Evolutionary conservation across 2,329 filamentous ascomycete genomes (phyloP), one percentile per base, ranked within the genome.

Genomic region (Ophiostoma perfectum): DNA sequence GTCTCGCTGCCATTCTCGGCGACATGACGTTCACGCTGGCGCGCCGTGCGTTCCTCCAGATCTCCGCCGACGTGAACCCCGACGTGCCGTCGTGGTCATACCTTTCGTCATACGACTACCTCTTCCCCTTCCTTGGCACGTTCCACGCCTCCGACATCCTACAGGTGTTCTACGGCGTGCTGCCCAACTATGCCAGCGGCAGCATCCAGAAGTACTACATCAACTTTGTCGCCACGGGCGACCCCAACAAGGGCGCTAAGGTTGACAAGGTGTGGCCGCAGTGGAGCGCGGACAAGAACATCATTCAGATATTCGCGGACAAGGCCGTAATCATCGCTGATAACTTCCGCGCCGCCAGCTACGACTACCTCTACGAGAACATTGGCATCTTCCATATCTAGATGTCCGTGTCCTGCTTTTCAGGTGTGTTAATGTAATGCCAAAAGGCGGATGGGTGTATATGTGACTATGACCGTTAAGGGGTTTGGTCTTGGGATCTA

Each of bases 11-110:
- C 47, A 85, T 94, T 41, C 80, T 93, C 0, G 91, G 91, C 14
- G 91, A 95, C 74, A 74, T 92, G 0, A 85, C 85, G 1, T 94
- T 95, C 78, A 93, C 88, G 0, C 81, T 95, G 0, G 85, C 86
- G 0, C 86, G 91, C 0, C 86, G 91, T 16, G 70, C 82, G 5
- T 88, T 91, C 76, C 83, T 95, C 36, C 74, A 81, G 12, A 69
- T 74, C 0, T 76, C 85, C 1, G 74, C 76, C 0, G 67, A 78
- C 0, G 78, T 80, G 12, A 82, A 86, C 71, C 87, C 88, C 0
- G 73, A 77, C 44, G 85, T 92, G 0, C 86, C 87, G 0, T 79
- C 81, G 1, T 95, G 90, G 90, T 91, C 88, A 0, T 95, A 93
- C 78, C 83, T 95, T 1, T 79, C 88, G 0, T 88, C 86, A 0